Evolutionary conservation across 2,329 filamentous ascomycete genomes (phyloP).

Genomic region (Talaromyces sp.): DNA sequence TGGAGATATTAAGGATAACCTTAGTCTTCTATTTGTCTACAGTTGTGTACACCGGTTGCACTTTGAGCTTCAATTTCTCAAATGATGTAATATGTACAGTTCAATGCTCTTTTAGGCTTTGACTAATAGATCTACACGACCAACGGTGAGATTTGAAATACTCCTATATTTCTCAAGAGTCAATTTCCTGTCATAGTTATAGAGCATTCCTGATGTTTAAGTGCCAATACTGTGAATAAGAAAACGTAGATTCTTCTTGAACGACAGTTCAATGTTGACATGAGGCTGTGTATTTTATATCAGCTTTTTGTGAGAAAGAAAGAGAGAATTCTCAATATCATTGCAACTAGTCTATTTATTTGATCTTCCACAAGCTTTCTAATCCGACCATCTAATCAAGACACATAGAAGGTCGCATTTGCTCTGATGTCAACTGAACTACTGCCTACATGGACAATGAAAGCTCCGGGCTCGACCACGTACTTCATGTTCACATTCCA

Average conservation of each 20-base stretch:
- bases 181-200: no score
- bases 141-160: no score
- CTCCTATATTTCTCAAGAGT: no score
- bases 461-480: slow-evolving; percentile 66
- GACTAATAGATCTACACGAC: no score
- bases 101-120: no score
- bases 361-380: neutral
- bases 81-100: no score
- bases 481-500: slow-evolving; percentile 61
- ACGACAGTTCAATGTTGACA: no score
- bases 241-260: no score
- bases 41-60: neutral
- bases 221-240: no score
- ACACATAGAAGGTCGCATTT: slow-evolving; percentile 26
- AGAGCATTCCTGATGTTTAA: no score
- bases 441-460: slow-evolving; percentile 56
- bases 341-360: neutral
- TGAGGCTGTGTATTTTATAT: no score
- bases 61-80: neutral
- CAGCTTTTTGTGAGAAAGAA: neutral
- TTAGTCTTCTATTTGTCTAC: neutral
- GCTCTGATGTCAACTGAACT: slow-evolving; percentile 34
- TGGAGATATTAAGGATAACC: neutral
- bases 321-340: neutral
- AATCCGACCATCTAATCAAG: neutral